Percentiles rank a stretch among this genome's conserved stretches.
phyloP scores from a whole-genome alignment of 176 grass and related monocot species.

The Oryza meridionalis region DNA sequence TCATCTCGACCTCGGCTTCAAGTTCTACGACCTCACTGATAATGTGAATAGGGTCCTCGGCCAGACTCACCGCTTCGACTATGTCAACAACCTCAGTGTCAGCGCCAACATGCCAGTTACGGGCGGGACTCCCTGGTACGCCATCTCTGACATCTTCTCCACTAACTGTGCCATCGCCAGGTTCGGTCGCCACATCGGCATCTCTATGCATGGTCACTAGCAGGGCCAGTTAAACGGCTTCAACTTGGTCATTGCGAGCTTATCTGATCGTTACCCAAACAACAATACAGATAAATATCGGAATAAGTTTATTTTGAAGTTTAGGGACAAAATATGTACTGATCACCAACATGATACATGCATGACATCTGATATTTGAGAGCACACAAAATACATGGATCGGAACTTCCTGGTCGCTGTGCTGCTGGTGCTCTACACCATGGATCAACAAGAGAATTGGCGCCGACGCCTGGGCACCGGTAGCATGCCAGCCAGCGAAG shows the following conservation, averaged over 20 bases:
- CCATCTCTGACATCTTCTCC: constrained; percentile 39
- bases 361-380: neutral
- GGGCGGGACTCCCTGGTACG: constrained; percentile 24
- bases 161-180: neutral
- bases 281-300: no score
- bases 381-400: neutral
- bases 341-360: neutral
- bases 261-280: neutral
- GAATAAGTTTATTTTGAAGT: neutral
- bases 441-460: no score
- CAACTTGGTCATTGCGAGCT: neutral
- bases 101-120: constrained; percentile 50
- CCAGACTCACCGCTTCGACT: constrained; percentile 46
- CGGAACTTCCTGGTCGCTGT: no score
- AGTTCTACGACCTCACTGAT: constrained; percentile 43
- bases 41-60: constrained; percentile 53
- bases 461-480: no score
- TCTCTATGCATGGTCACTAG: neutral
- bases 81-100: constrained; percentile 49
- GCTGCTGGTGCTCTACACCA: no score
- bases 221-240: neutral
- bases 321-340: neutral
- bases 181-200: neutral
- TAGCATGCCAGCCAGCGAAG: no score
- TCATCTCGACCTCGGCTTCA: constrained; percentile 51